phyloP scores from a whole-genome alignment of 306 rosid species.

The Medicago arabica region DNA sequence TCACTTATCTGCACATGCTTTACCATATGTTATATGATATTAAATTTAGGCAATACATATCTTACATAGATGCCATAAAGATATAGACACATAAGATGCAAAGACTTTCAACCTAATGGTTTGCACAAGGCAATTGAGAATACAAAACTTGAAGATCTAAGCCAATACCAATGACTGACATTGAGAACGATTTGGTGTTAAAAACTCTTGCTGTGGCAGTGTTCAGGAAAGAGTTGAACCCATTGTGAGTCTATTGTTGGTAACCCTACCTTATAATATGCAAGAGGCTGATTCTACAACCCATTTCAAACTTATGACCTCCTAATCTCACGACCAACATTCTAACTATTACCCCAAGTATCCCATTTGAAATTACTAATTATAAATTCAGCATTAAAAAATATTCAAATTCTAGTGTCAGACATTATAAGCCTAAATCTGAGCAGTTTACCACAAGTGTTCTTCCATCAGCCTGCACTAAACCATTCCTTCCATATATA shows the following conservation, averaged over 20 bases:
- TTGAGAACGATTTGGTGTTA: slow-evolving; percentile 17
- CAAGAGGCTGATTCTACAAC: slow-evolving; percentile 3
- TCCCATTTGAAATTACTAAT: slow-evolving; percentile 21
- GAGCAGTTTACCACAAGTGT: slow-evolving; percentile 18
- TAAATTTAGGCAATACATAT: slow-evolving; percentile 29
- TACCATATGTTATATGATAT: slow-evolving; percentile 19
- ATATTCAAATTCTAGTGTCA: background rate
- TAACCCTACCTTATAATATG: background rate
- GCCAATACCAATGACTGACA: background rate
- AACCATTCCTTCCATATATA: background rate
- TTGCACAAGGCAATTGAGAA: background rate
- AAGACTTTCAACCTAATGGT: slow-evolving; percentile 28
- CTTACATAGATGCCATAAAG: slow-evolving; percentile 25
- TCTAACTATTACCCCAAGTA: background rate
- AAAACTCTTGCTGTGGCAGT: background rate
- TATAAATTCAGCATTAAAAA: background rate
- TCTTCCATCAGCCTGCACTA: background rate
- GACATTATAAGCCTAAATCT: background rate
- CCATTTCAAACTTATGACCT: slow-evolving; percentile 9
- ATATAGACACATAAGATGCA: slow-evolving; percentile 5
- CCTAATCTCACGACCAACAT: background rate
- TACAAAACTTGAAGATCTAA: slow-evolving; percentile 37
- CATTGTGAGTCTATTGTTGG: slow-evolving; percentile 3
- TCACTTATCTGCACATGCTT: slow-evolving; percentile 30
- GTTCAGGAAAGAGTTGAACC: background rate